These are phyloP conservation scores for Nicotiana tomentosiformis DNA, from an alignment of 257 asterid genomes.

Conservation along the genomic window DNA sequence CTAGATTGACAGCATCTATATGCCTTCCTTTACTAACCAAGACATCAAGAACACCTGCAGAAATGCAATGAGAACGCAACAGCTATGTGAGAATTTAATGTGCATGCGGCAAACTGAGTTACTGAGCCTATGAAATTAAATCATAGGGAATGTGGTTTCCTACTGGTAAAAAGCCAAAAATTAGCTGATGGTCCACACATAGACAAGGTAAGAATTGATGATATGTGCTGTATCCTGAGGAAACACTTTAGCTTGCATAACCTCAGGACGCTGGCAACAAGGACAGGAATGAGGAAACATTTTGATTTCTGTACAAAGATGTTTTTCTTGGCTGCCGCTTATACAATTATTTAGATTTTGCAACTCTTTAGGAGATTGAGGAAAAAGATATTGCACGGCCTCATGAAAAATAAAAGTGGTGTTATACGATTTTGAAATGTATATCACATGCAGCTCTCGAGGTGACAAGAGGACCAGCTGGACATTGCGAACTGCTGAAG, in stretches of 20 bases:
- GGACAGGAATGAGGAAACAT: too few relatives aligned
- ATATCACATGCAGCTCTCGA: not conserved
- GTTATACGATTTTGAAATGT: not conserved
- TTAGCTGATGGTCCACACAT: not conserved
- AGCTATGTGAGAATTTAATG: not conserved
- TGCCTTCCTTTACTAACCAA: constrained; percentile 82
- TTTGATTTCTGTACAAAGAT: not conserved
- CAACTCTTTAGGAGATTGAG: not conserved
- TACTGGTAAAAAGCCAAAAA: not conserved
- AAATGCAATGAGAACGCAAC: constrained; percentile 6
- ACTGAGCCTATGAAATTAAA: not conserved
- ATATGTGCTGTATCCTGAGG: too few relatives aligned
- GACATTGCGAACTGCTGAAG: not conserved
- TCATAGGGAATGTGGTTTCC: not conserved
- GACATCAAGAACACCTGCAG: constrained; percentile 78
- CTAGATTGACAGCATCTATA: constrained; percentile 92
- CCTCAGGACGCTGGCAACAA: too few relatives aligned
- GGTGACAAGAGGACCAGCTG: not conserved
- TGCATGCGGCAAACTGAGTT: not conserved
- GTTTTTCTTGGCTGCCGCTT: not conserved
- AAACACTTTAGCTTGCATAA: too few relatives aligned
- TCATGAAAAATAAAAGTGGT: not conserved
- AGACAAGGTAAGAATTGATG: not conserved
- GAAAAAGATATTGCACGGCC: not conserved
- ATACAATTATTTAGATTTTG: too few relatives aligned